Evolutionary conservation across 1,139 yeast genomes (phyloP), one percentile per base, ranked within the genome.

Genomic region (Magnusiomyces suaveolens): DNA sequence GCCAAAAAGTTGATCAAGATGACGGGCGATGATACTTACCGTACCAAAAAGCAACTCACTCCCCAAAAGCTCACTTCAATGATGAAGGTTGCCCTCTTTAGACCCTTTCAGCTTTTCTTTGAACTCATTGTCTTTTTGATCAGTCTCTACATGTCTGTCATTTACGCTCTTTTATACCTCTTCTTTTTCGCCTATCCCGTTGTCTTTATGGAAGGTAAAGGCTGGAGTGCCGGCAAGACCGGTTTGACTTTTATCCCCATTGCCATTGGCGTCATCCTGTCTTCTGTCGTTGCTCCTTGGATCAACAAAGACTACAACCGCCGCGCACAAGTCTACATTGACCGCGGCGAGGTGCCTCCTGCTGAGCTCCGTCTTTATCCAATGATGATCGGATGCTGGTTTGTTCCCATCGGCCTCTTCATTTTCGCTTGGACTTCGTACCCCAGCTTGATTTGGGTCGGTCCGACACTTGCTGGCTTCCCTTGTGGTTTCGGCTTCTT

Each of bases 131-230:
- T 89, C 63, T 90, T 83, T 59, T 72, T 87, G 62, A 79, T 89
- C 69, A 87, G 96, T 64, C 79, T 81, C 58, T 90, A 87, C 71
- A 95, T 89, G 66, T 87, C 96, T 54, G 79, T 90, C 67, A 84
- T 89, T 65, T 89, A 90, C 73, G 87, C 96, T 29, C 75, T 89
- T 60, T 76, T 90, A 56, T 90, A 89, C 69, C 95, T 95, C 55
- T 88, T 89, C 74, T 87, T 90, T 81, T 87, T 87, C 72, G 96
- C 96, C 0, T 79, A 75, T 66, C 92, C 92, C 23, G 75, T 83
- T 56, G 79, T 86, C 14, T 84, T 73, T 62, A 71, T 69, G 67
- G 86, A 81, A 66, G 87, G 83, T 54, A 82, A 84, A 66, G 83
- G 82, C 24, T 84, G 81, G 80, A 73, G 77, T 39, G 82, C 80